A percentile compares a stretch with the other conserved stretches of the same genome.
Evolutionary conservation across 2,329 filamentous ascomycete species (phyloP).

Genomic region (Akanthomyces uredinophilus): DNA sequence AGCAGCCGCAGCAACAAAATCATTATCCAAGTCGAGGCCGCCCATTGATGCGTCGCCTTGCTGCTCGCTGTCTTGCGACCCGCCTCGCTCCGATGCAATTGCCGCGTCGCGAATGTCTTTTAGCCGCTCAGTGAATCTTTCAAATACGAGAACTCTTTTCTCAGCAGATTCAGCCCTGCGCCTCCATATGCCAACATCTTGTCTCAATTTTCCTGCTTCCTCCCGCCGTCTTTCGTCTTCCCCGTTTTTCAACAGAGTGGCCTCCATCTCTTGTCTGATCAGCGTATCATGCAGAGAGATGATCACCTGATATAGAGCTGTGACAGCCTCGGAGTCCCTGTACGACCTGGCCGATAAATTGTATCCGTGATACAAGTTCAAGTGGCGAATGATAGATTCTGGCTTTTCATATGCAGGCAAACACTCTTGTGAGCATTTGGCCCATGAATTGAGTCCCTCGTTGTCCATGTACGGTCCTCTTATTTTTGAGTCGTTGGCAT

Average conservation of each 20-base stretch:
- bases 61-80: neutral
- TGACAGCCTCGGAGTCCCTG: neutral
- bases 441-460: neutral
- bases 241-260: neutral
- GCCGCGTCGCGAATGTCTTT: slow-evolving; percentile 26
- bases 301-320: neutral
- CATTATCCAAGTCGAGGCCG: slow-evolving; percentile 1
- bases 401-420: neutral
- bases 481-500: neutral
- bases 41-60: neutral
- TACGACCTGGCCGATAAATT: neutral
- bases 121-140: slow-evolving; percentile 36
- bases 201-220: slow-evolving; percentile 16
- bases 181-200: slow-evolving; percentile 42
- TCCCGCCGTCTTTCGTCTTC: neutral
- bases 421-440: neutral
- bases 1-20: slow-evolving; percentile 3
- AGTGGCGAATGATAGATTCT: slow-evolving; percentile 4
- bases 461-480: neutral
- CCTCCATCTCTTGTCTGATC: neutral
- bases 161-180: slow-evolving; percentile 53
- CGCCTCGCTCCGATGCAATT: slow-evolving; percentile 11
- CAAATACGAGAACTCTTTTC: slow-evolving; percentile 43
- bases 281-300: slow-evolving; percentile 8
- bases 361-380: slow-evolving; percentile 4